A percentile compares a stretch with the other conserved stretches of the same genome.
phyloP scores from a whole-genome alignment of 495 filamentous ascomycete species.

The Neurospora sp. region DNA sequence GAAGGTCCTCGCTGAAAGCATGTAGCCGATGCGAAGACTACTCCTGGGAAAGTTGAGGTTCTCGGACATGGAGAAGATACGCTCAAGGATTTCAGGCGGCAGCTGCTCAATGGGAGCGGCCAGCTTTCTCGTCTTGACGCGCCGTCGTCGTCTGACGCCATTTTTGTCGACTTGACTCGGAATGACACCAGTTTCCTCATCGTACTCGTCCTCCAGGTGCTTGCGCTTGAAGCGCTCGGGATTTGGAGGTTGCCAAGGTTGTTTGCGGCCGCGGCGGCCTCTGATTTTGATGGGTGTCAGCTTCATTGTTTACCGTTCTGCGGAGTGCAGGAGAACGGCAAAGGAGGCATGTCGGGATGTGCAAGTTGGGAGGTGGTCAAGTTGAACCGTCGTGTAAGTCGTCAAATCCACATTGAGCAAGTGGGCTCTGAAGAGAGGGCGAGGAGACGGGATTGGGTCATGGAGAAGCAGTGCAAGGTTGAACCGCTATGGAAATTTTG shows the following conservation, averaged over 20 bases:
- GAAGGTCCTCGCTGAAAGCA: slow-evolving; percentile 22
- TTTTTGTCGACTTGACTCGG: background rate
- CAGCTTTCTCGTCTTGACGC: slow-evolving; percentile 7
- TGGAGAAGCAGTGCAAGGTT: background rate
- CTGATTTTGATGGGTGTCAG: slow-evolving; percentile 18
- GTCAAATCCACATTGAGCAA: background rate
- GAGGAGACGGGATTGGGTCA: background rate
- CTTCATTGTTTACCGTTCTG: slow-evolving; percentile 4
- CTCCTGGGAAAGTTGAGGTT: slow-evolving; percentile 29
- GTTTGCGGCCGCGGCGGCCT: slow-evolving; percentile 11
- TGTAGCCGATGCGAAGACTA: slow-evolving; percentile 24
- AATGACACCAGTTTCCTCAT: background rate
- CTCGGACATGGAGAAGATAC: slow-evolving; percentile 27
- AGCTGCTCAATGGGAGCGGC: slow-evolving; percentile 26
- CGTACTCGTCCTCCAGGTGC: background rate
- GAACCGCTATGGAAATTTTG: background rate
- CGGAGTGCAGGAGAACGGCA: background rate
- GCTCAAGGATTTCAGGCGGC: slow-evolving; percentile 34
- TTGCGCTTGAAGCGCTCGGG: slow-evolving; percentile 3
- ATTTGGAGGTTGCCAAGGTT: slow-evolving; percentile 11
- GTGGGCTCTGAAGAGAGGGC: background rate
- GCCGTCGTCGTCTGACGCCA: background rate
- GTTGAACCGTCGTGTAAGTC: background rate
- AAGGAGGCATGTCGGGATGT: background rate
- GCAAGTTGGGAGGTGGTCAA: background rate